Evolutionary conservation across 2,329 filamentous ascomycete genomes (phyloP).

Genomic region (Samsoniella hepiali): DNA sequence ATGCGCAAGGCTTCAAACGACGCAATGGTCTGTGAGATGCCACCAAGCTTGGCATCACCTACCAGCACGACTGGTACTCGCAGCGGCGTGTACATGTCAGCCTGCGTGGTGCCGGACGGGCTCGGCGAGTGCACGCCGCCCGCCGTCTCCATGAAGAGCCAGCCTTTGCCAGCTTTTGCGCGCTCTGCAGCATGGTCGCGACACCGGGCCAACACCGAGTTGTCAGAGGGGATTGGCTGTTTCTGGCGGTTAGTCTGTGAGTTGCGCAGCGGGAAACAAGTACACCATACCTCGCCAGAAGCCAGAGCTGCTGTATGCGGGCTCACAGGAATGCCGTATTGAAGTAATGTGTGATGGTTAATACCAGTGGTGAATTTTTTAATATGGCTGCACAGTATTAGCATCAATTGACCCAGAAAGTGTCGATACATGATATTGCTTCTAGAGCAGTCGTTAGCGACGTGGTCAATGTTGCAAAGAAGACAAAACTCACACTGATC

Average conservation of each 20-base stretch:
- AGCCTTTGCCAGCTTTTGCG: conserved; percentile 44
- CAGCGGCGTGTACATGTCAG: conserved; percentile 71
- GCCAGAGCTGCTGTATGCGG: conserved; percentile 67
- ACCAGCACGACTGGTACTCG: conserved; percentile 72
- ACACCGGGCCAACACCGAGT: conserved; percentile 48
- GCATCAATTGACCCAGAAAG: neutral
- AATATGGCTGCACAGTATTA: conserved; percentile 55
- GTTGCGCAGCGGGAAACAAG: neutral
- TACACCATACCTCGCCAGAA: conserved; percentile 39
- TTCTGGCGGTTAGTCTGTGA: conserved; percentile 15
- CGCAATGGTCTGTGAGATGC: conserved; percentile 76
- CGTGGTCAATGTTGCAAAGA: neutral
- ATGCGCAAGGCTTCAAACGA: conserved; percentile 74
- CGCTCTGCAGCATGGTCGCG: conserved; percentile 43
- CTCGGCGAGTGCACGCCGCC: conserved; percentile 78
- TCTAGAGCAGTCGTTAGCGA: neutral
- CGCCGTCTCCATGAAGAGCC: conserved; percentile 74
- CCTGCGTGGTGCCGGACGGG: conserved; percentile 72
- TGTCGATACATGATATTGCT: neutral
- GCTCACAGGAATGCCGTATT: conserved; percentile 72
- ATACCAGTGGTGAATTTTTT: conserved; percentile 53
- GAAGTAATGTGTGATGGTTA: conserved; percentile 56
- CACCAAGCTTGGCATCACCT: conserved; percentile 71
- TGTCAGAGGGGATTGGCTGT: conserved; percentile 50
- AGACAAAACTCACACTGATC: conserved; percentile 51